These are phyloP conservation scores for Clonostachys rosea DNA, from an alignment of 2,329 filamentous ascomycete genomes.

Conservation along the genomic window DNA sequence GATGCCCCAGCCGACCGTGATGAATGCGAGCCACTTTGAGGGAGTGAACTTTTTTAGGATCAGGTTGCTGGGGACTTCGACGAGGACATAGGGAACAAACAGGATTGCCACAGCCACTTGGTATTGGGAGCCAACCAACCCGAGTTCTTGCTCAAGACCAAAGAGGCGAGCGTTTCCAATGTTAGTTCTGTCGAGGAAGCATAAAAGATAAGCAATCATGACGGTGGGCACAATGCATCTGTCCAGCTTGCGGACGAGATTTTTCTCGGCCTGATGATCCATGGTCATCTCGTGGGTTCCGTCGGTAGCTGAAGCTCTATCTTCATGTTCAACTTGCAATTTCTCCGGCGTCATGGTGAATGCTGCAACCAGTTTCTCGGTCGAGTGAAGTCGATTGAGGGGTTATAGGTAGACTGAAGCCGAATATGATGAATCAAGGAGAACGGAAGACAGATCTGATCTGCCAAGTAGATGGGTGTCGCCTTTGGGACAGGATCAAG, in stretches of 20 bases:
- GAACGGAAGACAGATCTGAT: too few relatives aligned
- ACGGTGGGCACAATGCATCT: slow-evolving; percentile 2
- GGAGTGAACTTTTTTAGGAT: slow-evolving; percentile 48
- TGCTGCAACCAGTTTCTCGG: too few relatives aligned
- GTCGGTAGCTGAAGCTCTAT: too few relatives aligned
- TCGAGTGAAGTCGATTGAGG: too few relatives aligned
- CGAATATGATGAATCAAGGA: too few relatives aligned
- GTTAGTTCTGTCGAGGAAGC: slow-evolving; percentile 44
- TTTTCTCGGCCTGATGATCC: slow-evolving; percentile 1
- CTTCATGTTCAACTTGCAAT: too few relatives aligned
- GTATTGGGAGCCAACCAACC: slow-evolving; percentile 57
- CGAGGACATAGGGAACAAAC: slow-evolving; percentile 51
- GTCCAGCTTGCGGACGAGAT: slow-evolving; percentile 2
- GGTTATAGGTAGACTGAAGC: too few relatives aligned
- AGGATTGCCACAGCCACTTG: slow-evolving; percentile 57
- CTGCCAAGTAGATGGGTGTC: too few relatives aligned
- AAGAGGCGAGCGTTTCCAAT: slow-evolving; percentile 33
- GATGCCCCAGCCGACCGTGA: slow-evolving; percentile 50
- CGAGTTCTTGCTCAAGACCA: slow-evolving; percentile 43
- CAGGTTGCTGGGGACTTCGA: slow-evolving; percentile 53
- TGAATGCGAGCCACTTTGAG: slow-evolving; percentile 45
- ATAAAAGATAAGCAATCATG: slow-evolving; percentile 20
- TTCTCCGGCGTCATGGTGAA: too few relatives aligned
- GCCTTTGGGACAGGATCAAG: too few relatives aligned
- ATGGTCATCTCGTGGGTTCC: neutral